Base-by-base conservation (phyloP, 441 rosid species). In the Manihot esculenta region DNA sequence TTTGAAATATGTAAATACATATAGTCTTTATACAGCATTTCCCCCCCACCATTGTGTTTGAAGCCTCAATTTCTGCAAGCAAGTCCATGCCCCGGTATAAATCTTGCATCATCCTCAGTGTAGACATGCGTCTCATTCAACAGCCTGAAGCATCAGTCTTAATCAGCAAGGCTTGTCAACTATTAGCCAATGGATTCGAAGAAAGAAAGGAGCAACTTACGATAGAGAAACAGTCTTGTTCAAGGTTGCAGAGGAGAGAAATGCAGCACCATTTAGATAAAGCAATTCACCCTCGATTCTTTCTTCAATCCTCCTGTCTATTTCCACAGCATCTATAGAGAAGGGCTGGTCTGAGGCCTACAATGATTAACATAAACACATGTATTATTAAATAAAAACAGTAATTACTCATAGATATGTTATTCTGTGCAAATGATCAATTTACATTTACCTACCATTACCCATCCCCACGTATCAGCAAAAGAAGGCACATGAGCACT, bases 391-490 rank as follows among this genome's bases (percentile, higher is more conserved):
- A 48, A 48, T 48, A 12, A 13, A 15, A 3, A 49, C n/a, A 17
- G 4, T 2, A 35, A 35, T 35, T 35, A 35, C 41, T 35, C 41
- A 35, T 2, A 35, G 41, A 35, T 30, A 30, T 30, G 3, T 4
- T 35, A 2, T 7, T 35, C 41, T 15, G 17, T 15, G 41, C 7
- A 35, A 35, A 35, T 35, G 7, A 35, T 35, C 41, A 35, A 35
- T 6, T 35, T 35, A 7, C 17, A 48, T 41, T n/a, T 61, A 50
- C 71, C 11, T 82, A 89, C 92, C 96, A 94, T 91, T 45, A 94
- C 94, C 99, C 99, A 91, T 72, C 99, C 97, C 97, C 97, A 91
- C 2, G 97, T 94, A 62, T 94, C 96, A 7, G 99, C 97, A 75
- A 89, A 94, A 53, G 99, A 94, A 26, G 99, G 99, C 18, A 94